A percentile compares a stretch with the other conserved stretches of the same genome.
These are phyloP conservation scores for Phaeotremella skinneri DNA, from an alignment of 768 basidiomycete genomes.

Conservation along the genomic window DNA sequence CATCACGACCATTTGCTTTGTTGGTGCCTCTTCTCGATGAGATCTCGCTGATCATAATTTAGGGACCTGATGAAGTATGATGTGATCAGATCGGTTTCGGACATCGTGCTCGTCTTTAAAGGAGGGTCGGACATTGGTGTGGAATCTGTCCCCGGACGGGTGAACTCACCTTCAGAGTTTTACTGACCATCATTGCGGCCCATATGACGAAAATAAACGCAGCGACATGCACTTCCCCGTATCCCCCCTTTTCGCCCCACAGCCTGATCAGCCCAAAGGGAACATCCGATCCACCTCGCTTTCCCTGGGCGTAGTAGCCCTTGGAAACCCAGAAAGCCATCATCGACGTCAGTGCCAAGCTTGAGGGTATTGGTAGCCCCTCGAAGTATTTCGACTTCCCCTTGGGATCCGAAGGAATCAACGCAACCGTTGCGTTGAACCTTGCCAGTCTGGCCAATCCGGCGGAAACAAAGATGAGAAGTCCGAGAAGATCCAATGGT, in stretches of 20 bases:
- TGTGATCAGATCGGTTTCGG: too few species aligned
- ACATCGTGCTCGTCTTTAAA: too few species aligned
- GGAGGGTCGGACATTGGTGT: too few species aligned
- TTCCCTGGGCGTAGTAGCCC: slow-evolving; percentile 73
- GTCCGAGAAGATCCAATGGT: slow-evolving; percentile 78
- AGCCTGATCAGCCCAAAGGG: slow-evolving; percentile 52
- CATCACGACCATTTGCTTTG: too few species aligned
- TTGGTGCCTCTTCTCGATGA: too few species aligned
- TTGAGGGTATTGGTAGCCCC: slow-evolving; percentile 93
- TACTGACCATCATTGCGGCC: slow-evolving; percentile 98
- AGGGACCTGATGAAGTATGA: too few species aligned
- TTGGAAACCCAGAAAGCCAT: slow-evolving; percentile 78
- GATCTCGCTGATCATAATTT: too few species aligned
- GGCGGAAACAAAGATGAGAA: slow-evolving; percentile 90
- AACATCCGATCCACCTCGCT: slow-evolving; percentile 61
- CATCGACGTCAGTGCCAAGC: slow-evolving; percentile 71
- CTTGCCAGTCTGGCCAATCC: slow-evolving; percentile 94
- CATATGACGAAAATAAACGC: slow-evolving; percentile 75
- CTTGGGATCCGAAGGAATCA: slow-evolving; percentile 77
- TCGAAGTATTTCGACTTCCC: slow-evolving; percentile 96
- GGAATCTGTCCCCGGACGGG: too few species aligned
- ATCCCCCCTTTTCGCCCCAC: slow-evolving; percentile 41
- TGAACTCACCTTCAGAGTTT: slow-evolving; percentile 78
- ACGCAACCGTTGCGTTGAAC: slow-evolving; percentile 96
- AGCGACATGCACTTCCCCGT: slow-evolving; percentile 71